Evolutionary conservation across 306 rosid species (phyloP).

Genomic region (Pterocarpus santalinus): DNA sequence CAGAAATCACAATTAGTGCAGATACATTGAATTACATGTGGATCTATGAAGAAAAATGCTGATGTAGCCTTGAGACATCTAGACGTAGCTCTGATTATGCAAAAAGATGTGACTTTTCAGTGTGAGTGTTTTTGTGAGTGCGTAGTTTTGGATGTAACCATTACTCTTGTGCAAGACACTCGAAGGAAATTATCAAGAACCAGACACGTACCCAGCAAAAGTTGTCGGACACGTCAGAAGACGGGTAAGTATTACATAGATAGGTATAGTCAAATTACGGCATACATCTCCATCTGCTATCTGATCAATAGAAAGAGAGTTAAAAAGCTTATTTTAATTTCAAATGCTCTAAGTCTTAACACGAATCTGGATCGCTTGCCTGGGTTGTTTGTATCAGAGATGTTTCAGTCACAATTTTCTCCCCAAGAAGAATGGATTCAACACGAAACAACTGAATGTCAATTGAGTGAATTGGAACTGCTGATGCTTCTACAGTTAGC

Average conservation of each 20-base stretch:
- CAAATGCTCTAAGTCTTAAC: neutral
- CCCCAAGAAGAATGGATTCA: conserved; percentile 90
- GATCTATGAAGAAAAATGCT: neutral
- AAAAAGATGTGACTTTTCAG: neutral
- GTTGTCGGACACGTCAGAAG: conserved; percentile 91
- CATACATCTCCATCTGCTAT: conserved; percentile 92
- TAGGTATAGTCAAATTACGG: conserved; percentile 72
- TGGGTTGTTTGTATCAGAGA: conserved; percentile 90
- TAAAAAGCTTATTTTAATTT: conserved; percentile 23
- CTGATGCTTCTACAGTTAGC: conserved; percentile 85
- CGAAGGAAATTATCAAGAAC: neutral
- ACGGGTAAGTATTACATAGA: conserved; percentile 83
- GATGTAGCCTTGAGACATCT: neutral
- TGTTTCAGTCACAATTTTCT: conserved; percentile 81
- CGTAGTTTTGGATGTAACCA: conserved; percentile 3
- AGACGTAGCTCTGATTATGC: neutral
- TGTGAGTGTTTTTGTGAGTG: neutral
- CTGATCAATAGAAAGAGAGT: conserved; percentile 52
- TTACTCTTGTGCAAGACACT: conserved; percentile 8
- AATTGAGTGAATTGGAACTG: conserved; percentile 82
- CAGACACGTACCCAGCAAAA: conserved; percentile 79
- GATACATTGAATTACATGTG: neutral
- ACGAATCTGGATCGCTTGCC: conserved; percentile 57
- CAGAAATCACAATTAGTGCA: no score
- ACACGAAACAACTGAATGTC: conserved; percentile 84